Percentiles rank a stretch among this genome's conserved stretches.
Evolutionary conservation across 2,329 filamentous ascomycete genomes (phyloP).

Genomic region (Penicillium sp.): DNA sequence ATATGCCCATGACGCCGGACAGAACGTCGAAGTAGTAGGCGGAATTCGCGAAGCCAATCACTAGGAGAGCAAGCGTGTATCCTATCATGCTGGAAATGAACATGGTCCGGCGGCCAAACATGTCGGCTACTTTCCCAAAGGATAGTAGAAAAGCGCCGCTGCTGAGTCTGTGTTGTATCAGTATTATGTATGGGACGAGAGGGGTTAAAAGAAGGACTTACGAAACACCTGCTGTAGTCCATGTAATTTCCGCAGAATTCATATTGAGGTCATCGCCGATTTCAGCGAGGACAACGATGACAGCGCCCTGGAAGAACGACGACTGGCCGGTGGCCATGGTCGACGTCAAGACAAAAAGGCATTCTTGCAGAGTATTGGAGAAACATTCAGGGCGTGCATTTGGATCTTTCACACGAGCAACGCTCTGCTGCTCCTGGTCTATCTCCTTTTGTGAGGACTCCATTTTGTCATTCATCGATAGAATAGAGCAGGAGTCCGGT

Average conservation of each 20-base stretch:
- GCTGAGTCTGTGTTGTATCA: constrained; percentile 45
- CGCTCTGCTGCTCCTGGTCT: constrained; percentile 6
- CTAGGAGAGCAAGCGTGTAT: constrained; percentile 55
- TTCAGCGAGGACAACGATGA: constrained; percentile 60
- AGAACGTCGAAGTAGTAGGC: constrained; percentile 60
- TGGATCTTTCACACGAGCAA: background rate
- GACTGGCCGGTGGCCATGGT: constrained; percentile 64
- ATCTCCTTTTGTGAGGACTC: background rate
- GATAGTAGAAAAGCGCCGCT: constrained; percentile 63
- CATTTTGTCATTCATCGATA: background rate
- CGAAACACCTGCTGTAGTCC: constrained; percentile 62
- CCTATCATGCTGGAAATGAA: constrained; percentile 58
- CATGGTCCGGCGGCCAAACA: constrained; percentile 61
- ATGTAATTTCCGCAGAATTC: constrained; percentile 63
- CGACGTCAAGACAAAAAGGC: constrained; percentile 61
- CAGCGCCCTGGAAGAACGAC: constrained; percentile 56
- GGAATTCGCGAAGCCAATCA: constrained; percentile 57
- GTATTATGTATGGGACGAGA: background rate
- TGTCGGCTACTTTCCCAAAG: constrained; percentile 62
- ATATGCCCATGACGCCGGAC: constrained; percentile 61
- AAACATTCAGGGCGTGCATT: constrained; percentile 46
- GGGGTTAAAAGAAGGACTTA: constrained; percentile 26
- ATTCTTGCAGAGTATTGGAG: constrained; percentile 58
- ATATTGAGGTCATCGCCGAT: constrained; percentile 59
- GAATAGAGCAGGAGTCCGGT: background rate